Conservation (phyloP, 1,139 yeast genomes). For the Kodamaea fungicola region DNA sequence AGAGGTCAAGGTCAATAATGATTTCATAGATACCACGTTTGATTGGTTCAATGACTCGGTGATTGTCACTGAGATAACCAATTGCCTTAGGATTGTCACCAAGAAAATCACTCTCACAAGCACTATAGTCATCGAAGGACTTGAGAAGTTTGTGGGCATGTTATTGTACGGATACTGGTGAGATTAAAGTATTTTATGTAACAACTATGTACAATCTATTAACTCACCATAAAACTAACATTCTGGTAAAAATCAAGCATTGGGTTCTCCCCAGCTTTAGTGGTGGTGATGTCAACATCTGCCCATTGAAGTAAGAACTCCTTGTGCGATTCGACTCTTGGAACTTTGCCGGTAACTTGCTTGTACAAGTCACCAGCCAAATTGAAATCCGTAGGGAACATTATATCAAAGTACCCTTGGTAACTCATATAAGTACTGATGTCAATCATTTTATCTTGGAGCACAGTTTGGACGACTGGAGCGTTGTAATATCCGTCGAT, state of each 20-base stretch:
- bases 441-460: constrained; percentile 65
- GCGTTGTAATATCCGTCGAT: constrained; percentile 62
- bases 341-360: constrained; percentile 60
- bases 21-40: constrained; percentile 3
- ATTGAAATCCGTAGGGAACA: constrained; percentile 80
- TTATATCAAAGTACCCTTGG: constrained; percentile 82
- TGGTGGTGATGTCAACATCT: constrained; percentile 62
- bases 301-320: constrained; percentile 74
- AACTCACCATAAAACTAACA: constrained; percentile 64
- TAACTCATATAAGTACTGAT: constrained; percentile 73
- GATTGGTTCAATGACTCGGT: constrained; percentile 4
- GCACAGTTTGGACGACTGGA: constrained; percentile 82
- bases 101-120: constrained; percentile 13
- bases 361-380: constrained; percentile 60
- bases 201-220: background rate
- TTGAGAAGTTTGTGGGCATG: constrained; percentile 20
- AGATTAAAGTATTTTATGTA: background rate
- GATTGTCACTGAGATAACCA: constrained; percentile 6
- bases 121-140: constrained; percentile 26
- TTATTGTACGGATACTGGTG: constrained; percentile 5
- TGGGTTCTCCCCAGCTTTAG: constrained; percentile 83
- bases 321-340: constrained; percentile 55
- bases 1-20: background rate
- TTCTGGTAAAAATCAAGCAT: constrained; percentile 76
- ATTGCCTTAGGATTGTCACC: constrained; percentile 7